phyloP scores from a whole-genome alignment of 2,329 filamentous ascomycete species.

The Hypoxylon sp. region DNA sequence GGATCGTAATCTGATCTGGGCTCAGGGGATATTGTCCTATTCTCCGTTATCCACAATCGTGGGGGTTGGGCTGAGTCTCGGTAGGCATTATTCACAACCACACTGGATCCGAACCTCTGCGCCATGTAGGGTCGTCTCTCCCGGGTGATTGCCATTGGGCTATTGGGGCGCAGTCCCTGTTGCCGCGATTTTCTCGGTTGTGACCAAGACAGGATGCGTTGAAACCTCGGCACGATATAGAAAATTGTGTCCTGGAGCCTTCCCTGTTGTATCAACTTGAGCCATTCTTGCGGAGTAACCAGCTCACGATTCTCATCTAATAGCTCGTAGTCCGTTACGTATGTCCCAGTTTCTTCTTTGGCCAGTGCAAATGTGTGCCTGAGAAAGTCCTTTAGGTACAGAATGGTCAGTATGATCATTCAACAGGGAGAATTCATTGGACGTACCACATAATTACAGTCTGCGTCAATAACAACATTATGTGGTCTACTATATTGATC shows the following conservation, averaged over 20 bases:
- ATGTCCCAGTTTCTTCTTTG: neutral
- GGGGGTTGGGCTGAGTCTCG: neutral
- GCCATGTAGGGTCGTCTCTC: neutral
- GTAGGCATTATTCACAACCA: neutral
- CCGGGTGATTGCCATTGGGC: neutral
- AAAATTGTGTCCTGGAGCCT: constrained; percentile 8
- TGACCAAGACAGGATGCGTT: constrained; percentile 3
- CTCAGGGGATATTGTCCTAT: constrained; percentile 15
- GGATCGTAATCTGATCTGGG: constrained; percentile 7
- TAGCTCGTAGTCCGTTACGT: constrained; percentile 16
- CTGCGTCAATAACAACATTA: constrained; percentile 12
- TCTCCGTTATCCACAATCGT: constrained; percentile 2
- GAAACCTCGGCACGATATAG: constrained; percentile 15
- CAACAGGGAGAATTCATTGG: neutral
- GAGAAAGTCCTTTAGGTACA: constrained; percentile 8
- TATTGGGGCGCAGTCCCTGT: neutral
- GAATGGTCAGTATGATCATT: neutral
- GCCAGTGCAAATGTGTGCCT: constrained; percentile 17
- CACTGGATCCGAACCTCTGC: neutral
- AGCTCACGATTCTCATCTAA: constrained; percentile 3
- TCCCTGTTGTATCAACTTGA: constrained; percentile 16
- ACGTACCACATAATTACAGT: constrained; percentile 23
- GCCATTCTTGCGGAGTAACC: constrained; percentile 19
- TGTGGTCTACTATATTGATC: constrained; percentile 10
- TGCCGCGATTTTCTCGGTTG: neutral